Evolutionary conservation across 2,329 filamentous ascomycete genomes (phyloP).

Genomic region (Claviceps sorghi): DNA sequence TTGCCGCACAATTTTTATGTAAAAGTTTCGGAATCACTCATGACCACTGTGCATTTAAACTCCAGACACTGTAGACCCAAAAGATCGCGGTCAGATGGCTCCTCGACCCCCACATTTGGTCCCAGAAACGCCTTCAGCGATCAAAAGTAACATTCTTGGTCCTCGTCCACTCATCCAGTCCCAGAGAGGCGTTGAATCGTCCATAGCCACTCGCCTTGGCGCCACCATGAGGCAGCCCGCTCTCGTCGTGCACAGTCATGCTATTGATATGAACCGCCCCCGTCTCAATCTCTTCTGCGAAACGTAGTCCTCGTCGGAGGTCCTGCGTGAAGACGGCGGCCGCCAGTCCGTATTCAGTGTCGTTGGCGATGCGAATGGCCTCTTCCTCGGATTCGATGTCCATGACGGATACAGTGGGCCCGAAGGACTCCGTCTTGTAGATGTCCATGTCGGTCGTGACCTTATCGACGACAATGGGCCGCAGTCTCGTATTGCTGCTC

Average conservation of each 20-base stretch:
- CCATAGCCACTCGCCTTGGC: slow-evolving; percentile 50
- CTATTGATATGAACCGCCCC: slow-evolving; percentile 55
- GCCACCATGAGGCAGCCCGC: slow-evolving; percentile 49
- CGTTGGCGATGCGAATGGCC: slow-evolving; percentile 60
- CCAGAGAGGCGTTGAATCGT: slow-evolving; percentile 38
- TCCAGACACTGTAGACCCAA: too few species aligned
- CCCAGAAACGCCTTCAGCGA: slow-evolving; percentile 11
- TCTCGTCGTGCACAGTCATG: slow-evolving; percentile 52
- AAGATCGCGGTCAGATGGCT: too few species aligned
- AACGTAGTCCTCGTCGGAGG: slow-evolving; percentile 40
- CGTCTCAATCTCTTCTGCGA: slow-evolving; percentile 50
- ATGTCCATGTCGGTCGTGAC: slow-evolving; percentile 55
- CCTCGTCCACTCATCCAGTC: slow-evolving; percentile 46
- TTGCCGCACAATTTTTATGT: too few species aligned
- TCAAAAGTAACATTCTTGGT: slow-evolving; percentile 50
- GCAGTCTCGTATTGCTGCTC: slow-evolving; percentile 29
- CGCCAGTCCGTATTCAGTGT: slow-evolving; percentile 64
- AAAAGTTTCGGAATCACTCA: too few species aligned
- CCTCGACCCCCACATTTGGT: too few species aligned
- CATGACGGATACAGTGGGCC: slow-evolving; percentile 55
- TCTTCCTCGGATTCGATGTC: slow-evolving; percentile 55
- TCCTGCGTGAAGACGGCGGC: slow-evolving; percentile 61
- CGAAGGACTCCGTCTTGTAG: slow-evolving; percentile 63
- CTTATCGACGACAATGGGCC: slow-evolving; percentile 51
- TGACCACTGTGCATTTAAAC: too few species aligned